Conservation (phyloP, 2,329 filamentous ascomycete genomes). For the Periconia macrospinosa region DNA sequence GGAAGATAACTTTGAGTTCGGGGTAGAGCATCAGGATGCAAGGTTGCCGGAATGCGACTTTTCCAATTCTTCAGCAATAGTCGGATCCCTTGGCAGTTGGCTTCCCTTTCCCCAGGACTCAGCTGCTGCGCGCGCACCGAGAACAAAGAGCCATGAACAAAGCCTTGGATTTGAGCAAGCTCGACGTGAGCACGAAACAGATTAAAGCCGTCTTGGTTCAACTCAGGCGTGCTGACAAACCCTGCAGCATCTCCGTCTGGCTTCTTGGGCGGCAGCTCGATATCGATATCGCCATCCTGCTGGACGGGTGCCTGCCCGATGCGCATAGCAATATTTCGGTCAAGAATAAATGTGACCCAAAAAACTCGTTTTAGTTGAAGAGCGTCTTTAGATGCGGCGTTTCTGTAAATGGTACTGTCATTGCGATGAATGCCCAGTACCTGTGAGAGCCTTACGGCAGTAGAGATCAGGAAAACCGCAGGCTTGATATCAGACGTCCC, state of each 20-base stretch:
- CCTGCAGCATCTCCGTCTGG: not conserved
- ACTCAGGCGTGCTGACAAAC: not conserved
- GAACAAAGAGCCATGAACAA: not conserved
- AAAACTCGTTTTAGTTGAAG: not conserved
- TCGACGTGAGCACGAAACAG: not conserved
- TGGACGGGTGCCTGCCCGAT: not conserved
- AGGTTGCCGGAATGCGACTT: not conserved
- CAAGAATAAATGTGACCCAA: not conserved
- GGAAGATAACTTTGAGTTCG: not conserved
- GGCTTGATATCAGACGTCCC: not conserved
- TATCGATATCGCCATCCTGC: not conserved
- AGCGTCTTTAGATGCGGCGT: not conserved
- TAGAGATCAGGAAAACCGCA: not conserved
- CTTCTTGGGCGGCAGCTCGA: not conserved
- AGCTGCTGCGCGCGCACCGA: not conserved
- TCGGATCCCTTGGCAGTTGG: not conserved
- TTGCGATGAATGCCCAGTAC: not conserved
- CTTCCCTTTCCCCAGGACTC: not conserved
- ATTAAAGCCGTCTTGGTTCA: not conserved
- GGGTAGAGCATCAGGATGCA: not conserved
- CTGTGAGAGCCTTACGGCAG: not conserved
- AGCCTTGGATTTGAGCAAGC: slow-evolving; percentile 1
- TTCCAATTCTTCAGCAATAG: not conserved
- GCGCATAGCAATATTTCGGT: not conserved
- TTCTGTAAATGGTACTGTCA: not conserved